Evolutionary conservation across 2,329 filamentous ascomycete species (phyloP), one percentile per base, ranked within the genome.

Genomic region (Metarhizium brunneum): DNA sequence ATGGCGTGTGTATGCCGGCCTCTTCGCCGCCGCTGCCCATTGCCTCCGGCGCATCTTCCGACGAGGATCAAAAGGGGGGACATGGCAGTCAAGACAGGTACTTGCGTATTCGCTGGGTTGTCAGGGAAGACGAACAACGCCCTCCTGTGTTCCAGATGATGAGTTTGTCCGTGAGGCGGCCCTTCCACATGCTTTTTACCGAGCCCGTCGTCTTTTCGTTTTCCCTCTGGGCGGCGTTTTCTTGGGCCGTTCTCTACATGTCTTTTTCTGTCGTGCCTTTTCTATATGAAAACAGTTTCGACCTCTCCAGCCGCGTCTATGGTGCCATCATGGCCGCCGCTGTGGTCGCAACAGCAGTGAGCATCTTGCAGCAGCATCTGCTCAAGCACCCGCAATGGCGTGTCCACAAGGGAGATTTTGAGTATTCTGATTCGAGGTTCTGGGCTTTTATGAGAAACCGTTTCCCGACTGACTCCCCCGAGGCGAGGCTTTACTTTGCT

Each of bases 221-320:
- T 73, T 90, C 87, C 0, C 76, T 95, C 0, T 96, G 92, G 92
- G 86, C 91, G 1, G 80, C 89, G 0, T 96, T 96, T 68, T 86
- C 86, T 20, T 96, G 92, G 92, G 90, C 87, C 0, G 81, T 95
- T 0, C 80, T 96, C 0, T 96, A 96, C 68, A 75, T 96, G 18
- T 90, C 87, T 13, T 92, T 96, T 62, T 83, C 83, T 14, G 87
- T 89, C 1, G 82, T 96, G 5, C 89, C 91, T 0, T 78, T 94
- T 4, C 84, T 95, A 29, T 95, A 94, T 69, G 65, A 74, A 25
- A 78, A 75, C 5, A 72, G 74, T 61, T 92, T 95, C 73, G 79
- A 77, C 57, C 72, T 85, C 40, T 78, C 81, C 1, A 88, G 88
- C 52, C 82, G 84, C 7, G 80, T 92, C 4, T 96, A 96, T 63